Evolutionary conservation across 495 filamentous ascomycete genomes (phyloP).

Genomic region (Chaetomium fimeti): DNA sequence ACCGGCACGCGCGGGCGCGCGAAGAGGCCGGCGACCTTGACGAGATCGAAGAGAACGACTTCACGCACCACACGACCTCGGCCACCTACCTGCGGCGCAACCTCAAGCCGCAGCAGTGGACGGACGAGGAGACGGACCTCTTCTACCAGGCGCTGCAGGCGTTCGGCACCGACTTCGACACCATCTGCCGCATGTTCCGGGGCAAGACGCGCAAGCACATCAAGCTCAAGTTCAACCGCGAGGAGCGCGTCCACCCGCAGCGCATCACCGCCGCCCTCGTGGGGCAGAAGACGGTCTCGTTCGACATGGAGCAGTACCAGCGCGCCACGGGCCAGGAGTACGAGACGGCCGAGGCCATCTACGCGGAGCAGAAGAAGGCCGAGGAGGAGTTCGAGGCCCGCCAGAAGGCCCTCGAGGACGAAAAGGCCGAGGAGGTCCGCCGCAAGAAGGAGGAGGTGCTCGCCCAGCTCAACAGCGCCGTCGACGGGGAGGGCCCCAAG

Average conservation of each 20-base stretch:
- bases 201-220: constrained; percentile 72
- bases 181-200: constrained; percentile 80
- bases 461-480: constrained; percentile 44
- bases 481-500: constrained; percentile 35
- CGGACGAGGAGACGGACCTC: constrained; percentile 68
- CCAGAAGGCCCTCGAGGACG: constrained; percentile 45
- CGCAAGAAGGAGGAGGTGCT: constrained; percentile 55
- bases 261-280: constrained; percentile 68
- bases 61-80: constrained; percentile 73
- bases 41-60: constrained; percentile 76
- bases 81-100: constrained; percentile 70
- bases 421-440: constrained; percentile 47
- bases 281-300: constrained; percentile 53
- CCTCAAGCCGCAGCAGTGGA: constrained; percentile 66
- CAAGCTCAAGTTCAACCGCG: constrained; percentile 89
- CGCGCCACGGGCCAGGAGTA: constrained; percentile 57
- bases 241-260: constrained; percentile 73
- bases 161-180: constrained; percentile 92
- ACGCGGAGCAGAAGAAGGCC: constrained; percentile 65
- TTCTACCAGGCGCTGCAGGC: constrained; percentile 82
- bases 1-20: constrained; percentile 69
- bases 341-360: constrained; percentile 60
- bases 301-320: constrained; percentile 68
- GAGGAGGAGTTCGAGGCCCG: constrained; percentile 65
- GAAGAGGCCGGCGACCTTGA: constrained; percentile 57